Base-by-base conservation (phyloP, 2,329 filamentous ascomycete species). In the Colletotrichum gloeosporioides region DNA sequence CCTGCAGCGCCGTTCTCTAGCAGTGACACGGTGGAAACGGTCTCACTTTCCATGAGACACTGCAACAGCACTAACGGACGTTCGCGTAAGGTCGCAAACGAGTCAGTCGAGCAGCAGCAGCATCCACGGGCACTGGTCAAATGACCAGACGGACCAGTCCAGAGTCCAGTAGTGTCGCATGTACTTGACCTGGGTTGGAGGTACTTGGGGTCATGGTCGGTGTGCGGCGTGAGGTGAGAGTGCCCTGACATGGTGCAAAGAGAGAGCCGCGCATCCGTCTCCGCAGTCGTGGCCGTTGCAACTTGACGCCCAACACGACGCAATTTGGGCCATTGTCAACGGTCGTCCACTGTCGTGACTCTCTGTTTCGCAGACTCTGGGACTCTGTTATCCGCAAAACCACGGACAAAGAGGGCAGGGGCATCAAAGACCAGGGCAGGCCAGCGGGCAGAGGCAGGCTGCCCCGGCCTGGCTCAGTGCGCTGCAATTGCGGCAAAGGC, bases 401-500 rank as follows among this genome's bases (percentile, higher is more conserved):
- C 44, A 53, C 44, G 12, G 44, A 57, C 66, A 36, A 61, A 7
- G 15, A 61, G 18, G 31, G 6, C 53, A 32, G 53, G 34, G 53
- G n/a, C 32, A 22, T 53, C n/a, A 10, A 25, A 7, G 44, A 31
- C 25, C 27, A 53, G 39, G 63, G 27, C 36, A 49, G 39, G 39
- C 63, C 63, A 49, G 39, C 15, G 59, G 32, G 32, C 31, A 34
- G 59, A 18, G 57, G 32, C 64, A 69, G 39, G 44, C 32, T 32
- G 74, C 29, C n/a, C 57, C 49, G 68, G n/a, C 34, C 68, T 34
- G 29, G 36, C n/a, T 25, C 57, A 57, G 44, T 39, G 18, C 44
- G 57, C 64, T 65, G 65, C 59, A 69, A 69, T 61, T 63, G 9
- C 74, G 74, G 74, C 74, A 76, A 74, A 74, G 59, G 57, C 74